Base-by-base conservation (phyloP, 345 rosid genomes). In the Eutrema yunnanense region DNA sequence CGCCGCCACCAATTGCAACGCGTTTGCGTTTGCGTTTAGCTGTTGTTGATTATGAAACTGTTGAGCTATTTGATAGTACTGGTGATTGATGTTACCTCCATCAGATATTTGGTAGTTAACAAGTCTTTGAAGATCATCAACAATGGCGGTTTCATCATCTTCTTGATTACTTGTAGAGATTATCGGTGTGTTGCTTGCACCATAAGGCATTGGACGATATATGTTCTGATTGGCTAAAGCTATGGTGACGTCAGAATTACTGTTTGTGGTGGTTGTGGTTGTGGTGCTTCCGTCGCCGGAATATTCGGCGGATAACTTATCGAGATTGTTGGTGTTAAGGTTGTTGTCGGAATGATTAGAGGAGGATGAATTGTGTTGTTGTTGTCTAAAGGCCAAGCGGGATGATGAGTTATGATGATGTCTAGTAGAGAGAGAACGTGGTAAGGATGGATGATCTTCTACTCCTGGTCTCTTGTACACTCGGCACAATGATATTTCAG, bases 391-490 rank as follows among this genome's bases (percentile, higher is more conserved):
- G 62, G 60, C 72, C 40, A 70, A 26, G 10, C 67, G 75, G 30
- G 81, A 66, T 42, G 71, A 57, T 74, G 86, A 59, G 29, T 62
- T 33, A 26, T 34, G 84, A 72, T 43, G 86, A 64, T 47, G 84
- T 43, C 78, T 75, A 22, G 90, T 81, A 1, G 89, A 81, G 52
- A 83, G 80, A 11, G 85, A 79, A 29, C 96, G 96, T 14, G 95
- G 96, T 13, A 91, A 82, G 1, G 96, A 88, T 6, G 92, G 92
- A 68, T 88, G 92, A 73, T 94, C 98, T 78, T 91, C 98, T 1
- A 94, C 95, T 71, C 98, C 98, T 29, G 96, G 82, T 69, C 98
- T 83, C 78, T 91, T 94, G 88, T 94, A 94, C 26, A 94, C 98
- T 3, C 98, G 91, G 67, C 98, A 94, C 40, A 94, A 86, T 0